phyloP scores from a whole-genome alignment of 306 rosid species.

The Quercus bicolor region DNA sequence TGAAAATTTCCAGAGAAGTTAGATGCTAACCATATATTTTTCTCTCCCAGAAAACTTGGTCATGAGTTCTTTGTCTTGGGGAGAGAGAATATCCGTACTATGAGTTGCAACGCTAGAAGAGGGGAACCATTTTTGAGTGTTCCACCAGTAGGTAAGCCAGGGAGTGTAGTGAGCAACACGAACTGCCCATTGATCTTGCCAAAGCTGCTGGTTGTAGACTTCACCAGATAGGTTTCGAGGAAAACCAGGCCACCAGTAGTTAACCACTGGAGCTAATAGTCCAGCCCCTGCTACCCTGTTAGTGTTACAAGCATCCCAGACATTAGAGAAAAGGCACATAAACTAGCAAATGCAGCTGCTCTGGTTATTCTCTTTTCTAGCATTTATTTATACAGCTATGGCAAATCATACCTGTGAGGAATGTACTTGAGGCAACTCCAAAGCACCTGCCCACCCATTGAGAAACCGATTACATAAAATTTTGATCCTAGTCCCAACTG shows the following conservation, averaged over 20 bases:
- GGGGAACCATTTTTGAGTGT: constrained; percentile 85
- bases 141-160: constrained; percentile 94
- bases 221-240: constrained; percentile 60
- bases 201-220: constrained; percentile 32
- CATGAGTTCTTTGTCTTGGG: constrained; percentile 40
- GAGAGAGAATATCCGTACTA: constrained; percentile 27
- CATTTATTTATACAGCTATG: background rate
- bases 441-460: constrained; percentile 79
- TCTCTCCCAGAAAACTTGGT: background rate
- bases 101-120: constrained; percentile 19
- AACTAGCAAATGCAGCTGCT: background rate
- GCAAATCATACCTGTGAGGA: constrained; percentile 66
- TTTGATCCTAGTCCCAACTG: constrained; percentile 64
- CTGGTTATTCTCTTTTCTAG: background rate
- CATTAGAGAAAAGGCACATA: constrained; percentile 3
- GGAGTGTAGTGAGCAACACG: constrained; percentile 75
- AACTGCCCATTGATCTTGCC: constrained; percentile 67
- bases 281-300: constrained; percentile 81
- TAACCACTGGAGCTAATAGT: constrained; percentile 63
- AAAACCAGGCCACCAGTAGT: constrained; percentile 84
- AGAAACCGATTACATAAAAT: constrained; percentile 65
- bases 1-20: background rate
- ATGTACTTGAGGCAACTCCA: constrained; percentile 86
- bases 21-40: constrained; percentile 26
- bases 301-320: constrained; percentile 8